phyloP scores from a whole-genome alignment of 192 early-diverging fungal genomes.

The Backusella sp. region DNA sequence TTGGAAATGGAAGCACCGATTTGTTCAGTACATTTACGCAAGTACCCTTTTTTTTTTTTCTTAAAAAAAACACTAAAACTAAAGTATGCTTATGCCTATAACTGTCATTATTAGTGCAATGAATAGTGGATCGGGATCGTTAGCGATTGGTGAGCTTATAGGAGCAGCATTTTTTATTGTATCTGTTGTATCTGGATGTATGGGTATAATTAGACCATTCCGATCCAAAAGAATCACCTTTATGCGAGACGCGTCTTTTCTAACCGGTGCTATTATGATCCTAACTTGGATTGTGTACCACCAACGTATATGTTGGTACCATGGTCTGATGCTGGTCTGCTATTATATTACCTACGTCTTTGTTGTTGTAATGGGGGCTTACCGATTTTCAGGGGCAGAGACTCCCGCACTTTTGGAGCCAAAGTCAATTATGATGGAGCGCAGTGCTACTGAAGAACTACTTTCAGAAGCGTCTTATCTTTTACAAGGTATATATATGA shows the following conservation, averaged over 20 bases:
- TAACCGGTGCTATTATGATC: conserved; percentile 58
- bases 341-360: conserved; percentile 62
- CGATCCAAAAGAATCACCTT: conserved; percentile 64
- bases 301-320: conserved; percentile 48
- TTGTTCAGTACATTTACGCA: conserved; percentile 77
- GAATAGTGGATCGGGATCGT: conserved; percentile 62
- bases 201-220: conserved; percentile 80
- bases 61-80: conserved; percentile 12
- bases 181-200: conserved; percentile 78
- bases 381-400: conserved; percentile 13
- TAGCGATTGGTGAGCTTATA: conserved; percentile 89
- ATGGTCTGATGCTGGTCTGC: conserved; percentile 48
- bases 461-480: conserved; percentile 22
- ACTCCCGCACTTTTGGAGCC: background rate
- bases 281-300: conserved; percentile 52
- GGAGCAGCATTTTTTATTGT: conserved; percentile 85
- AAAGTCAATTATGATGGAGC: conserved; percentile 1
- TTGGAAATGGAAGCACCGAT: conserved; percentile 92
- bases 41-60: background rate
- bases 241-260: conserved; percentile 75
- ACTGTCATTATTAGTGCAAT: conserved; percentile 56
- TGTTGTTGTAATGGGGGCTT: conserved; percentile 44
- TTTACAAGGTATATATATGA: background rate
- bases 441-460: conserved; percentile 1
- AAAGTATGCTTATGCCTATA: background rate